Evolutionary conservation across 2,329 filamentous ascomycete genomes (phyloP), one percentile per base, ranked within the genome.

Genomic region (Fusarium sp.): DNA sequence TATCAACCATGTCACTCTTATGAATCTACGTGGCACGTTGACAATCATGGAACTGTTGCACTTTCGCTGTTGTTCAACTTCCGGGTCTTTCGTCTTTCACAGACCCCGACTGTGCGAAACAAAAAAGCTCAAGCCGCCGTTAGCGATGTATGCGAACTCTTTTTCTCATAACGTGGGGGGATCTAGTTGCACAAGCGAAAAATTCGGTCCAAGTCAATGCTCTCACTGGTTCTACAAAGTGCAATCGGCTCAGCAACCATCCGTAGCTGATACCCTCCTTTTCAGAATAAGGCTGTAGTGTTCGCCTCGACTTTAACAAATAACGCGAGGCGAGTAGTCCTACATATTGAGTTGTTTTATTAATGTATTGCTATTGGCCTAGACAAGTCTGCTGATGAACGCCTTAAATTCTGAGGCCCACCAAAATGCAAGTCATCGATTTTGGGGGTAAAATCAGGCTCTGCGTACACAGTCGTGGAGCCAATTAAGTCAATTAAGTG

Each of bases 211-310:
- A 23, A 23, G 23, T 23, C 23, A 23, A 23, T 23, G 0, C n/a
- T 33, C 13, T 33, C 5, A 10, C 9, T 49, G 5, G 3, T 2
- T 23, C 7, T 17, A 0, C 0, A 10, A 49, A 23, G 0, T 18
- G 5, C 5, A 13, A 49, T 7, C 5, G 4, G 7, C 15, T 2
- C n/a, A 17, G 2, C 11, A 23, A 23, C 27, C 14, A 30, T 5
- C 4, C 2, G 2, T 13, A 23, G 10, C 45, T 3, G 27, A 48
- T 17, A 2, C 13, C 10, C 0, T 17, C 9, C 2, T 7, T 8
- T 14, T 3, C 6, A 48, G 17, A 7, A 5, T 6, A 18, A 7
- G 15, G 46, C n/a, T 49, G 18, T 6, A n/a, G 7, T 3, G 4
- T 0, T 49, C 6, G 4, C 6, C 11, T 18, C 30, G 3, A 7